phyloP scores from a whole-genome alignment of 1,284 basidiomycete genomes.

The Trichosporon inkin region DNA sequence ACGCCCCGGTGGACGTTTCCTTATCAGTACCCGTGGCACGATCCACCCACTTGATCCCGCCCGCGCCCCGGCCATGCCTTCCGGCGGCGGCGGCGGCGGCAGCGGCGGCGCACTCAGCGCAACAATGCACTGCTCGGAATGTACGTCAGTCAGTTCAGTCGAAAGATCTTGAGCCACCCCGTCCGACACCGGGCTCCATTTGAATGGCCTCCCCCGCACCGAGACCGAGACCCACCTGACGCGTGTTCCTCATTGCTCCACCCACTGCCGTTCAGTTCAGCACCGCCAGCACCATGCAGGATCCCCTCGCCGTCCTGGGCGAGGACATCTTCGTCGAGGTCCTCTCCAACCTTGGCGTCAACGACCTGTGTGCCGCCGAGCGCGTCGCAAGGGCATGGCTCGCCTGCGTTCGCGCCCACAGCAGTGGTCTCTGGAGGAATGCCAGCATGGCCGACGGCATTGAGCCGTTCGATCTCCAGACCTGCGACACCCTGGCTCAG shows the following conservation, averaged over 20 bases:
- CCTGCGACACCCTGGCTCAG: slow-evolving; percentile 12
- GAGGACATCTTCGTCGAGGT: slow-evolving; percentile 38
- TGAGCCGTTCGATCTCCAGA: slow-evolving; percentile 19
- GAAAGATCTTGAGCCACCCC: too few species aligned
- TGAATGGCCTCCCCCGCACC: too few species aligned
- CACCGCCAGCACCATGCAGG: slow-evolving; percentile 10
- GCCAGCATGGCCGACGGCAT: slow-evolving; percentile 23
- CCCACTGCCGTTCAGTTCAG: background rate
- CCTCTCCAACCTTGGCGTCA: slow-evolving; percentile 30
- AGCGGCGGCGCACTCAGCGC: too few species aligned
- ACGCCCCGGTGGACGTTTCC: too few species aligned
- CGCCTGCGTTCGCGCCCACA: slow-evolving; percentile 17
- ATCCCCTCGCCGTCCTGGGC: slow-evolving; percentile 37
- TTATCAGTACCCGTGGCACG: too few species aligned
- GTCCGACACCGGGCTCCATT: too few species aligned
- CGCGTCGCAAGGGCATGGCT: slow-evolving; percentile 31
- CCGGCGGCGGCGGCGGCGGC: too few species aligned
- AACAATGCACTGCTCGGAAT: too few species aligned
- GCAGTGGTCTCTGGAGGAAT: slow-evolving; percentile 27
- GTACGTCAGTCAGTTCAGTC: too few species aligned
- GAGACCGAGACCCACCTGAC: too few species aligned
- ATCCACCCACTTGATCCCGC: too few species aligned
- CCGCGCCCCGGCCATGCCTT: too few species aligned
- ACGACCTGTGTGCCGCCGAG: slow-evolving; percentile 24
- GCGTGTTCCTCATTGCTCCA: background rate